phyloP scores from a whole-genome alignment of 441 rosid species.

The Raphanus hybrid region DNA sequence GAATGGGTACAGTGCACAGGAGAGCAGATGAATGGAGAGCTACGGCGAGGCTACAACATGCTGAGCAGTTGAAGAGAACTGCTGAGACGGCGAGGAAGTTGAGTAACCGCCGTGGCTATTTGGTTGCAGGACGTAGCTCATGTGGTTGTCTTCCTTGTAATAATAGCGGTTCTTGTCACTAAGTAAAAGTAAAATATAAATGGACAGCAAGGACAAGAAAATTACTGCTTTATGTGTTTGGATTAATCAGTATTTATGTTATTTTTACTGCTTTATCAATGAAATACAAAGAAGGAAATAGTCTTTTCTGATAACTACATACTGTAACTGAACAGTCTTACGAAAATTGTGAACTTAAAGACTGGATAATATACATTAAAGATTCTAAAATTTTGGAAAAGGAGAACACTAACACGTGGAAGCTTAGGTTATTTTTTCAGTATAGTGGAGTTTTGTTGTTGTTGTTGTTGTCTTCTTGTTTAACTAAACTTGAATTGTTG shows the following conservation, averaged over 20 bases:
- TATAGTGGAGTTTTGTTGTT: constrained; percentile 20
- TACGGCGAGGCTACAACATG: constrained; percentile 67
- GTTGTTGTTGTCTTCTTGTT: not conserved
- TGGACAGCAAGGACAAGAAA: constrained; percentile 10
- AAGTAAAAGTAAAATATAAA: constrained; percentile 16
- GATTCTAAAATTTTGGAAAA: not conserved
- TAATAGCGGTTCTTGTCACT: constrained; percentile 26
- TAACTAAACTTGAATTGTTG: constrained; percentile 29
- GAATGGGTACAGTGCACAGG: constrained; percentile 73
- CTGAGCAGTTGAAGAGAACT: constrained; percentile 59
- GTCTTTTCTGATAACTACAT: not conserved
- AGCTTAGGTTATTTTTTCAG: not conserved
- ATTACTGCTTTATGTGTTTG: constrained; percentile 18
- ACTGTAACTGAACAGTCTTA: not conserved
- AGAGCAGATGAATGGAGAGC: constrained; percentile 87
- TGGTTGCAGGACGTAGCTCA: constrained; percentile 50
- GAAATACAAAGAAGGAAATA: not conserved
- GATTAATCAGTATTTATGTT: not conserved
- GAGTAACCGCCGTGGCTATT: constrained; percentile 45
- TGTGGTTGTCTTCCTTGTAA: constrained; percentile 85
- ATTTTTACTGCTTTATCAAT: not conserved
- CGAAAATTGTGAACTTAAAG: not conserved
- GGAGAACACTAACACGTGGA: not conserved
- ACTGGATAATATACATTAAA: not conserved
- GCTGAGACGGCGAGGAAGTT: constrained; percentile 56